Evolutionary conservation across 306 rosid species (phyloP), one percentile per base, ranked within the genome.

Genomic region (Morella rubra): DNA sequence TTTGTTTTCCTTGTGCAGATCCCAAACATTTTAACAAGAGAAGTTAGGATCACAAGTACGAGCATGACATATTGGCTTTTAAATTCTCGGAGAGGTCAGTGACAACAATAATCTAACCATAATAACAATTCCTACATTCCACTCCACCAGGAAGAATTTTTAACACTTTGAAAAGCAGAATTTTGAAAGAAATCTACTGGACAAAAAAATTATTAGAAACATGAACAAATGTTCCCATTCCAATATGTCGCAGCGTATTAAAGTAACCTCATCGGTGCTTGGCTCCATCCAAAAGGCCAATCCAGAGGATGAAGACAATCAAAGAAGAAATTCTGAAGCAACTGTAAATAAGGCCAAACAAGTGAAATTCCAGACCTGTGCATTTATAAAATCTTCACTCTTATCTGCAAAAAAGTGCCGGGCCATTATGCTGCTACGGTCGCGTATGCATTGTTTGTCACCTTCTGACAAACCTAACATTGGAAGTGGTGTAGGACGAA

Each of bases 351-450:
- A 67, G 80, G 62, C 52, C 55, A 73, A 68, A 8, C 53, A 72
- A 58, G 65, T 61, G 45, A 74, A 80, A 55, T 81, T 74, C 44
- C 86, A 76, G 82, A 95, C 99, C 95, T 96, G 99, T 9, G 91
- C 91, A 84, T 89, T 83, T 50, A 96, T 92, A 78, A 92, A 96
- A 72, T 92, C 98, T 82, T 96, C 98, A 19, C 89, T 91, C 82
- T 85, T 91, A 84, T 93, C 97, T 11, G 98, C 99, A 87, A 96
- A 96, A 69, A 96, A 86, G 81, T 96, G 99, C 16, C 99, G 84
- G n/a, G 99, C 98, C 99, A 96, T 96, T 81, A 96, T 91, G 90
- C 98, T 91, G 83, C 96, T 91, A 46, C 98, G 99, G 79, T 96
- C 90, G 5, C 91, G 93, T 78, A 96, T 96, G 83, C 99, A 96